Evolutionary conservation across 1,284 basidiomycete species (phyloP), one percentile per base, ranked within the genome.

Genomic region (Phlebopus sp.): DNA sequence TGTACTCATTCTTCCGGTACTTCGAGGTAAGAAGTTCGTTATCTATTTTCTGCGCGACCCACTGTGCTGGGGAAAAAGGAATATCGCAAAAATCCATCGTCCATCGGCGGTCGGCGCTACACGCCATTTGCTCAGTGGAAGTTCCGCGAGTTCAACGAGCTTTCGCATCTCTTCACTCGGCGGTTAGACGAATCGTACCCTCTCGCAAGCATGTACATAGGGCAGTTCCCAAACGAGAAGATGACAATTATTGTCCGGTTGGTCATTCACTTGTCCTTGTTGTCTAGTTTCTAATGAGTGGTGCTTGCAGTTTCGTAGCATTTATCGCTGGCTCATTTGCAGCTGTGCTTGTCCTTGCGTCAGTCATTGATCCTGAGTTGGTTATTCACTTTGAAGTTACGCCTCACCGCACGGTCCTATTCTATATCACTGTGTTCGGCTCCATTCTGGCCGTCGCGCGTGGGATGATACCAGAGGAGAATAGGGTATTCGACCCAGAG

Each of bases 1-100:
- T 97, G 81, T 99, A 97, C 68, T 98, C 94, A 1, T 99, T 99
- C 79, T 99, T 99, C 77, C 90, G 95, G 13, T 99, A 99, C 69
- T 99, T 99, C 58, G 96, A 98, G 76, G 93, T 92, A 44, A 47
- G 79, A 8, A 29, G 8, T 29, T 9, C 10, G 10, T 29, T 29
- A 11, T 11, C 62, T 23, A 23, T 18, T 18, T 18, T 35, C 46
- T 27, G 18, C 14, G 37, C 53, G n/a, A 46, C 5, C 32, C 37
- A n/a, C 19, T 23, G 27, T 13, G 45, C 14, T 55, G n/a, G 42
- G 21, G 6, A 23, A 18, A 30, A 34, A 97, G 93, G 94, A 99
- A 76, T 98, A 97, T 63, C 96, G 95, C 78, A 95, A 97, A 70
- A 92, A 99, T 62, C 96, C 96, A 1, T 96, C 95, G 0, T 88